A percentile compares a stretch with the other conserved stretches of the same genome.
phyloP scores from a whole-genome alignment of 2,329 filamentous ascomycete species.

The Blastomyces gilchristii region DNA sequence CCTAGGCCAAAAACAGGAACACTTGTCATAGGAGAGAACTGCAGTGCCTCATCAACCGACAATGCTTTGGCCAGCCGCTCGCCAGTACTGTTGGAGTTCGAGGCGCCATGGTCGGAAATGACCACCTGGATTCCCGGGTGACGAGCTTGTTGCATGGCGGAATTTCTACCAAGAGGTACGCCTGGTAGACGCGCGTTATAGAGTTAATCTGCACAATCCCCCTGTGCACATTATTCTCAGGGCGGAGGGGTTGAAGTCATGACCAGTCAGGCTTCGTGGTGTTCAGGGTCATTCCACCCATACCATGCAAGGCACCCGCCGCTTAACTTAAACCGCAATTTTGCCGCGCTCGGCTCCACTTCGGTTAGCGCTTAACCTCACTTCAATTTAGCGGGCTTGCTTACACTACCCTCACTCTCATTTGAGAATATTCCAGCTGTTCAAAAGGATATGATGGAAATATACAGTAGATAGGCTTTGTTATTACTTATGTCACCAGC shows the following conservation, averaged over 20 bases:
- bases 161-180: conserved; percentile 16
- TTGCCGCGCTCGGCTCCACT: neutral
- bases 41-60: conserved; percentile 39
- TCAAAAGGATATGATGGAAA: too few relatives aligned
- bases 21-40: conserved; percentile 43
- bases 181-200: neutral
- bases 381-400: neutral
- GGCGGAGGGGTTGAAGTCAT: conserved; percentile 7
- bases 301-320: conserved; percentile 9
- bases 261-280: neutral
- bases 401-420: neutral
- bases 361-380: neutral
- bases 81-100: conserved; percentile 20
- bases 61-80: conserved; percentile 29
- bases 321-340: conserved; percentile 2
- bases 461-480: too few relatives aligned
- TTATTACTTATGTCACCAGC: too few relatives aligned
- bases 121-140: conserved; percentile 34
- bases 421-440: too few relatives aligned
- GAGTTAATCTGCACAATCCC: conserved; percentile 5
- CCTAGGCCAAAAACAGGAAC: conserved; percentile 38
- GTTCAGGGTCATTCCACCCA: neutral
- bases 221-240: conserved; percentile 24
- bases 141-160: conserved; percentile 33
- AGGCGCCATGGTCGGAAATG: conserved; percentile 26